Conservation (phyloP, 768 basidiomycete species). For the Xerocomellus chrysenteron region DNA sequence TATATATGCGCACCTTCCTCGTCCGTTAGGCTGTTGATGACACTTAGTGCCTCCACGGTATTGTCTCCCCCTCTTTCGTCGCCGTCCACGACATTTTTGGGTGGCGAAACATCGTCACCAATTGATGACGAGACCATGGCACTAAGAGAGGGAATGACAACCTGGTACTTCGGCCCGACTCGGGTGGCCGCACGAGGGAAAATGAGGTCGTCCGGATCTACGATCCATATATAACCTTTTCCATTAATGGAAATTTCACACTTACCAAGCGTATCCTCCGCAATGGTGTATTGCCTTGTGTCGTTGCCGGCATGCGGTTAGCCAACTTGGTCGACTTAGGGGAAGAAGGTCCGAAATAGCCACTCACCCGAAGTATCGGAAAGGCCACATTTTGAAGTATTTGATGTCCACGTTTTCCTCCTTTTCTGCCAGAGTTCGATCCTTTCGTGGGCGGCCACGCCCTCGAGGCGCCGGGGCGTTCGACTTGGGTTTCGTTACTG, state of each 20-base stretch:
- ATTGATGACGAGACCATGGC: constrained; percentile 40
- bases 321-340: neutral
- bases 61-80: constrained; percentile 69
- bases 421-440: constrained; percentile 66
- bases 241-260: constrained; percentile 17
- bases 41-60: constrained; percentile 71
- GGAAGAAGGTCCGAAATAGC: neutral
- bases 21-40: constrained; percentile 61
- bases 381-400: constrained; percentile 90
- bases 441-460: constrained; percentile 76
- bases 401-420: constrained; percentile 78
- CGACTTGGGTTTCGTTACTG: constrained; percentile 57
- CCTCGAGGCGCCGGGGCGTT: constrained; percentile 73
- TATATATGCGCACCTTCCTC: constrained; percentile 57
- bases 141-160: constrained; percentile 43
- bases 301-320: constrained; percentile 12
- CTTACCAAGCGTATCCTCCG: constrained; percentile 87
- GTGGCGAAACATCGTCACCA: neutral
- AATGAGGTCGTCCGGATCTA: constrained; percentile 96
- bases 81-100: constrained; percentile 17
- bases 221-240: constrained; percentile 28
- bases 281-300: constrained; percentile 80
- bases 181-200: constrained; percentile 92
- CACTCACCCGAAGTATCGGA: constrained; percentile 93
- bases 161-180: constrained; percentile 87